A percentile compares a stretch with the other conserved stretches of the same genome.
phyloP scores from a whole-genome alignment of 73 alveolate species.

The Stentor roeselii region DNA sequence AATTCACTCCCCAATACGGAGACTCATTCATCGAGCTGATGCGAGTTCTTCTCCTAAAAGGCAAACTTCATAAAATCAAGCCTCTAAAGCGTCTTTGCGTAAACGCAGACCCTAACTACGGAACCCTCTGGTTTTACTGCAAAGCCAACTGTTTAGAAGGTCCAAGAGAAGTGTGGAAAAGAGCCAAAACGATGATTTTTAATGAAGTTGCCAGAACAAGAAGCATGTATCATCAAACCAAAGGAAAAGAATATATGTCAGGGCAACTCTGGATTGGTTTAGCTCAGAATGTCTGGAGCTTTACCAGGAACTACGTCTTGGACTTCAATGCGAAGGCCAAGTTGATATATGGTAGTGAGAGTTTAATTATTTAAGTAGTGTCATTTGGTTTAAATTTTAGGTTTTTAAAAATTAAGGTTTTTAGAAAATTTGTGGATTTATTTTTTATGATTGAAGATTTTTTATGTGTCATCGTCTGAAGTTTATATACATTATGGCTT shows the following conservation, averaged over 20 bases:
- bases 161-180: constrained; percentile 35
- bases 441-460: too few species aligned
- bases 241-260: neutral
- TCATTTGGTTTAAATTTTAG: too few species aligned
- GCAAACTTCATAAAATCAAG: constrained; percentile 33
- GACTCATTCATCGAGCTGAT: constrained; percentile 61
- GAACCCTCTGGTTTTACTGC: constrained; percentile 68
- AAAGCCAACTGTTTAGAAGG: constrained; percentile 54
- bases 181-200: constrained; percentile 12
- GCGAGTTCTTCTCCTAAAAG: constrained; percentile 35
- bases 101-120: constrained; percentile 69
- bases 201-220: constrained; percentile 2
- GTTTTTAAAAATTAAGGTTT: too few species aligned
- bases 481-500: too few species aligned
- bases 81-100: constrained; percentile 42
- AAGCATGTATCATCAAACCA: neutral
- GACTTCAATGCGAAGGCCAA: constrained; percentile 4
- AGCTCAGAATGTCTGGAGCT: neutral
- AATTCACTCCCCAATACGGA: constrained; percentile 73
- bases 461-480: too few species aligned
- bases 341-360: constrained; percentile 5
- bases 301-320: neutral
- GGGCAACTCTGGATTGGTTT: constrained; percentile 10
- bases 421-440: too few species aligned
- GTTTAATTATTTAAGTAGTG: neutral